Conservation (phyloP, 2,329 filamentous ascomycete genomes). For the Triangularia setosa region DNA sequence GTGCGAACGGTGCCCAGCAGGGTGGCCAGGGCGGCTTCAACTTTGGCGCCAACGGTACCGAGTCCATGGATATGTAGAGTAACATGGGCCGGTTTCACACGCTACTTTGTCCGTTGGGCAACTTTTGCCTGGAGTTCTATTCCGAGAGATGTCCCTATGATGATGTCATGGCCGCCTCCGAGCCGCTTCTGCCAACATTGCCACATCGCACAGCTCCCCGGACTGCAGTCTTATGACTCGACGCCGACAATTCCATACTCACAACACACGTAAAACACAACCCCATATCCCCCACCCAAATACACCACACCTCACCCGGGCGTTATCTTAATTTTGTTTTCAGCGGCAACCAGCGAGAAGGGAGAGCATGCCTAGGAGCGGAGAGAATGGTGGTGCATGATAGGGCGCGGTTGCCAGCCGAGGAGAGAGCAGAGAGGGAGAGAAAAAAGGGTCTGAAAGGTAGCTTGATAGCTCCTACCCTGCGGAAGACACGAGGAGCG, state of each 20-base stretch:
- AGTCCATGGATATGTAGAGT: constrained; percentile 63
- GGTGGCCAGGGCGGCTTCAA: constrained; percentile 73
- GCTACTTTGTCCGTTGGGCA: background rate
- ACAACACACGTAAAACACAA: constrained; percentile 20
- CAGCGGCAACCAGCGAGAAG: constrained; percentile 36
- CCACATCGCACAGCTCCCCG: background rate
- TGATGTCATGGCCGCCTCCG: background rate
- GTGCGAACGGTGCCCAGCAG: constrained; percentile 60
- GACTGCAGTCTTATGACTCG: background rate
- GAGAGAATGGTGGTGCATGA: constrained; percentile 26
- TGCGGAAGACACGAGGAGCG: constrained; percentile 19
- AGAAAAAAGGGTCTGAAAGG: constrained; percentile 42
- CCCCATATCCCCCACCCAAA: constrained; percentile 6
- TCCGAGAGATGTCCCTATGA: no score
- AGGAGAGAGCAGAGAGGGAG: constrained; percentile 25
- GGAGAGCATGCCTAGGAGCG: constrained; percentile 58
- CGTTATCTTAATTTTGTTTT: constrained; percentile 32
- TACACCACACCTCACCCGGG: constrained; percentile 27
- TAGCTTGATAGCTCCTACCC: constrained; percentile 49
- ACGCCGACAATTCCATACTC: constrained; percentile 21
- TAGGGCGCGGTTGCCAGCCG: constrained; percentile 13
- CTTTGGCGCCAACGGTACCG: constrained; percentile 68
- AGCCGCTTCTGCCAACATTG: background rate
- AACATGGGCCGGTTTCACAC: background rate
- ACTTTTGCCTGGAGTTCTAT: background rate